A percentile compares a stretch with the other conserved stretches of the same genome.
Conservation (phyloP, 2,329 filamentous ascomycete genomes). For the Penicillium sp. region DNA sequence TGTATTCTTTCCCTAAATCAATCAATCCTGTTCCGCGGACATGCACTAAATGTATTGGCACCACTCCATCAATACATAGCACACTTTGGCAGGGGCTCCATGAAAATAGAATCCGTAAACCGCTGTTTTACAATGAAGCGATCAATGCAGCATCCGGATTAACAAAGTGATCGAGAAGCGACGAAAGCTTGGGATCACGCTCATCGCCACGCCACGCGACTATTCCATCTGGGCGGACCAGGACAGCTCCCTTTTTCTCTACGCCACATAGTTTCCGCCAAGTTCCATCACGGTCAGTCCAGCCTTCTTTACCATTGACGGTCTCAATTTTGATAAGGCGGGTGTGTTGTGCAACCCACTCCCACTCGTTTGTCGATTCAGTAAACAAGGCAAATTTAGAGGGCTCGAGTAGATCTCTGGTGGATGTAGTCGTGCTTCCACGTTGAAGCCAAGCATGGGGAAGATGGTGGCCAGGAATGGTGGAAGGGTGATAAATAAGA, state of each 20-base stretch:
- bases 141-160: rapidly evolving
- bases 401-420: constrained; percentile 21
- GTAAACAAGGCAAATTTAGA: constrained; percentile 16
- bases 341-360: background rate
- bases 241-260: constrained; percentile 25
- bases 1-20: background rate
- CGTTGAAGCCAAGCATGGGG: constrained; percentile 32
- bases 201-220: constrained; percentile 23
- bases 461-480: constrained; percentile 34
- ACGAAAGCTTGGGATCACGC: background rate
- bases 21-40: background rate
- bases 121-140: background rate
- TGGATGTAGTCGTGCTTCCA: constrained; percentile 16
- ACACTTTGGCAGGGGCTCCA: too few species aligned
- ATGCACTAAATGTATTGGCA: background rate
- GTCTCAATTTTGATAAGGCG: background rate
- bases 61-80: background rate
- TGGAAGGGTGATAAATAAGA: constrained; percentile 23
- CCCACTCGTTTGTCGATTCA: background rate
- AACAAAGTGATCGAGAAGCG: background rate
- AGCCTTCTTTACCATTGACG: background rate
- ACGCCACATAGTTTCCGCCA: constrained; percentile 2
- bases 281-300: background rate
- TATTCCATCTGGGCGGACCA: constrained; percentile 35
- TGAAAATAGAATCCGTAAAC: background rate